Percentiles rank a stretch among this genome's conserved stretches.
Conservation (phyloP, 179 eudicot species). For the Silene vulgaris region DNA sequence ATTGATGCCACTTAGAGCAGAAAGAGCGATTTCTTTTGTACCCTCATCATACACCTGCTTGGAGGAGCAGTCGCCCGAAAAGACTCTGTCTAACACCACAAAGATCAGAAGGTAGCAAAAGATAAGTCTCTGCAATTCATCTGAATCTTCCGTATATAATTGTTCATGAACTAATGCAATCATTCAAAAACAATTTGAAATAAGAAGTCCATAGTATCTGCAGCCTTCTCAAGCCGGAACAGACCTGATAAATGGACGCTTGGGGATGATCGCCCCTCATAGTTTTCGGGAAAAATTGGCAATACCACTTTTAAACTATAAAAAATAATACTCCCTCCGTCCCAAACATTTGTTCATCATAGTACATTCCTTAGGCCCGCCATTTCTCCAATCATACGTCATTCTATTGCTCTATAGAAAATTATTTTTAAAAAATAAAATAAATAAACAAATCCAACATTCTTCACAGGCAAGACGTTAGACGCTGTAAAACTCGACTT, state of each 20-base stretch:
- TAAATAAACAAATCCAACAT: background rate
- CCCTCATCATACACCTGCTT: conserved; percentile 84
- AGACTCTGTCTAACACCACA: conserved; percentile 66
- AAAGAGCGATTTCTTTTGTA: conserved; percentile 79
- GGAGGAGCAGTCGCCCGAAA: conserved; percentile 70
- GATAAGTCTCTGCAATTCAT: conserved; percentile 14
- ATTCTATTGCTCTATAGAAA: background rate
- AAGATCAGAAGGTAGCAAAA: conserved; percentile 17
- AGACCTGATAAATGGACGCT: too few species aligned
- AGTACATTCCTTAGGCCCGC: background rate
- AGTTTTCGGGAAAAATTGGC: background rate
- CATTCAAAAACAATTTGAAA: background rate
- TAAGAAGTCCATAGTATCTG: background rate
- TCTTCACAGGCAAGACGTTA: background rate
- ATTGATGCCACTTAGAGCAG: conserved; percentile 84
- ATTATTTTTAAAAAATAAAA: too few species aligned
- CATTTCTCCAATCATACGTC: too few species aligned
- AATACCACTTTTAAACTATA: background rate
- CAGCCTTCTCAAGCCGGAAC: too few species aligned
- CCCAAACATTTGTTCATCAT: background rate
- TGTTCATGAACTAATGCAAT: background rate
- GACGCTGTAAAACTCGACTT: too few species aligned
- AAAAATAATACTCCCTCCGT: background rate
- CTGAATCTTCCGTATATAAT: background rate
- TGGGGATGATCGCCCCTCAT: too few species aligned